Evolutionary conservation across 2,329 filamentous ascomycete genomes (phyloP).

Genomic region (Leptographium procerum): DNA sequence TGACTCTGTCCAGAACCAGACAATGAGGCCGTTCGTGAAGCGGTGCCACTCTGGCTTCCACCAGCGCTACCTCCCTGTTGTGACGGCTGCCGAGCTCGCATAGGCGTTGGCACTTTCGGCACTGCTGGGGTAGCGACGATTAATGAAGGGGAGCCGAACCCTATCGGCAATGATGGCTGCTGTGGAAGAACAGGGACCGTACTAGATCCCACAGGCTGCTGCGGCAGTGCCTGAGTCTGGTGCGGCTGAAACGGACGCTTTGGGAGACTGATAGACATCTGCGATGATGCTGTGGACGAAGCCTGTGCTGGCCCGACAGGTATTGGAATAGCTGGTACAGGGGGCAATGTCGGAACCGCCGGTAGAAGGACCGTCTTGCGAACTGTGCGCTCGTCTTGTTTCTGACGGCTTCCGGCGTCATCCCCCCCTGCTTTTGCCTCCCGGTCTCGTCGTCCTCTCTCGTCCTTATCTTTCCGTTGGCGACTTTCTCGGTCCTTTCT

Average conservation of each 20-base stretch:
- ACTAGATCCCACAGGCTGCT: slow-evolving; percentile 16
- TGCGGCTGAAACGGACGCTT: slow-evolving; percentile 27
- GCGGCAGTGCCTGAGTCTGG: slow-evolving; percentile 12
- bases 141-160: slow-evolving; percentile 67
- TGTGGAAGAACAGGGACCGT: slow-evolving; percentile 44
- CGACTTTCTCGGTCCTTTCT: slow-evolving; percentile 52
- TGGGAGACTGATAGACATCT: slow-evolving; percentile 22
- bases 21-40: slow-evolving; percentile 55
- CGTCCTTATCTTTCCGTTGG: slow-evolving; percentile 30
- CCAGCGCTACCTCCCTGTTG: slow-evolving; percentile 64
- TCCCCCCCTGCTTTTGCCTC: slow-evolving; percentile 20
- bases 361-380: slow-evolving; percentile 26
- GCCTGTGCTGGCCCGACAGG: slow-evolving; percentile 19
- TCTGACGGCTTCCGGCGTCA: slow-evolving; percentile 20
- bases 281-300: slow-evolving; percentile 7
- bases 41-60: slow-evolving; percentile 41
- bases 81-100: slow-evolving; percentile 63
- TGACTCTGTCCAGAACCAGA: slow-evolving; percentile 44
- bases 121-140: slow-evolving; percentile 68
- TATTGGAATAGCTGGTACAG: slow-evolving; percentile 28
- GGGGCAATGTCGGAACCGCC: slow-evolving; percentile 4
- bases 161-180: slow-evolving; percentile 38
- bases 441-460: slow-evolving; percentile 43
- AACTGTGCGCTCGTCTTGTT: slow-evolving; percentile 25
- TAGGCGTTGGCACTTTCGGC: slow-evolving; percentile 72